A percentile compares a stretch with the other conserved stretches of the same genome.
phyloP scores from a whole-genome alignment of 2,329 filamentous ascomycete species.

The Aspergillus eucalypticola region DNA sequence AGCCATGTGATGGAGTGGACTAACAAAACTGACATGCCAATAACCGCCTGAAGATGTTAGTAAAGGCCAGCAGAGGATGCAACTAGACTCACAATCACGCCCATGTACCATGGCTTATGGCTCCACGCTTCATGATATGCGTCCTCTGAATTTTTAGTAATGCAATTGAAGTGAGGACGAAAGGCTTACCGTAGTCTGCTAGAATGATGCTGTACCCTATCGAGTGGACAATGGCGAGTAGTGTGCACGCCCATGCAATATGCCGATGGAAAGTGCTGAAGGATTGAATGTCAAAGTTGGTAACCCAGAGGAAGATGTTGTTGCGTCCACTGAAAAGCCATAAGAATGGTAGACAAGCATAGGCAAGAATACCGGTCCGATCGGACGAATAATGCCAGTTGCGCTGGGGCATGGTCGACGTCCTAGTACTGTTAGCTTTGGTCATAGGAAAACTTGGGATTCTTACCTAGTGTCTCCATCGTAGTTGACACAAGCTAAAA shows the following conservation, averaged over 20 bases:
- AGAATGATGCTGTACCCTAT: slow-evolving; percentile 54
- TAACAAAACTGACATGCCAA: neutral
- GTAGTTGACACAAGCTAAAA: slow-evolving; percentile 16
- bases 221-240: slow-evolving; percentile 63
- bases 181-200: slow-evolving; percentile 11
- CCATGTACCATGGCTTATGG: slow-evolving; percentile 15
- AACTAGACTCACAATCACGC: slow-evolving; percentile 23
- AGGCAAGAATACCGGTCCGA: slow-evolving; percentile 61
- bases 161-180: too few relatives aligned
- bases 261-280: slow-evolving; percentile 67
- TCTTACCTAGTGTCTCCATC: slow-evolving; percentile 14
- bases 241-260: slow-evolving; percentile 59
- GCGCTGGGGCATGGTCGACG: slow-evolving; percentile 6
- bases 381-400: slow-evolving; percentile 58
- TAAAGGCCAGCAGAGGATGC: rapidly evolving
- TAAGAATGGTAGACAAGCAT: slow-evolving; percentile 61
- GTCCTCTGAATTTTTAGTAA: neutral
- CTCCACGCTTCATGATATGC: neutral
- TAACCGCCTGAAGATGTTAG: neutral
- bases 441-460: neutral
- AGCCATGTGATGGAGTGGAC: slow-evolving; percentile 9
- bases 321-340: slow-evolving; percentile 68
- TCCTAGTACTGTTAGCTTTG: neutral
- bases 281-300: slow-evolving; percentile 64
- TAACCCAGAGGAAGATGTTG: slow-evolving; percentile 63